Percentiles rank a stretch among this genome's conserved stretches.
These are phyloP conservation scores for Sambucus nigra DNA, from an alignment of 129 eudicot species.

Conservation along the genomic window DNA sequence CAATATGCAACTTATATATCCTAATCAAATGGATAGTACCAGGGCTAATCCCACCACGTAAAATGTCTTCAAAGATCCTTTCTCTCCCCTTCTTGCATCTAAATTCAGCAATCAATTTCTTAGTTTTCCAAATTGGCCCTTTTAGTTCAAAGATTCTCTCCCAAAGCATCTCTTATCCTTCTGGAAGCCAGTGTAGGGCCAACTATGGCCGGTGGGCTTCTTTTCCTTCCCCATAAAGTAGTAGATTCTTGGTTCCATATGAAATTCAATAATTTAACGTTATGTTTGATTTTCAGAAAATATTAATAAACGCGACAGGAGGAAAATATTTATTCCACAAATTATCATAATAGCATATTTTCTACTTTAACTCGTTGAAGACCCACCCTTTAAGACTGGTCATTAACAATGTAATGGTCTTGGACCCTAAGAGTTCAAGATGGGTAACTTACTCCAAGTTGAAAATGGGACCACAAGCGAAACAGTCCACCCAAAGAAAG, in stretches of 20 bases:
- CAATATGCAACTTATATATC: no score
- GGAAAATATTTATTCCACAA: no score
- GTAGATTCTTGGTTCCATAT: background rate
- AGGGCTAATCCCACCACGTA: no score
- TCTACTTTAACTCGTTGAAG: no score
- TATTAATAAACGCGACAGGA: background rate
- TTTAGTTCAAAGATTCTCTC: background rate
- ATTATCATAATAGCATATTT: no score
- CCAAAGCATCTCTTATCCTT: background rate
- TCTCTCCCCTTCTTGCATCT: background rate
- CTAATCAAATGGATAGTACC: no score
- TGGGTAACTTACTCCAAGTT: conserved; percentile 19
- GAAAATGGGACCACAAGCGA: conserved; percentile 30
- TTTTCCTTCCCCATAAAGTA: background rate
- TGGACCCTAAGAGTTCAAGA: conserved; percentile 18
- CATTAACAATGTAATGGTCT: background rate
- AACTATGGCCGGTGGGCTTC: background rate
- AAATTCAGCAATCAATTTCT: background rate
- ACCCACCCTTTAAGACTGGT: background rate
- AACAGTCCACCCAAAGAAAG: background rate
- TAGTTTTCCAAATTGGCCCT: background rate
- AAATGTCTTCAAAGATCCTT: no score
- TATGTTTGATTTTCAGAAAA: background rate
- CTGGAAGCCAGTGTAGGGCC: conserved; percentile 1
- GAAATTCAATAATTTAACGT: background rate